Base-by-base conservation (phyloP, 2,329 filamentous ascomycete species). In the Metarhizium anisopliae region DNA sequence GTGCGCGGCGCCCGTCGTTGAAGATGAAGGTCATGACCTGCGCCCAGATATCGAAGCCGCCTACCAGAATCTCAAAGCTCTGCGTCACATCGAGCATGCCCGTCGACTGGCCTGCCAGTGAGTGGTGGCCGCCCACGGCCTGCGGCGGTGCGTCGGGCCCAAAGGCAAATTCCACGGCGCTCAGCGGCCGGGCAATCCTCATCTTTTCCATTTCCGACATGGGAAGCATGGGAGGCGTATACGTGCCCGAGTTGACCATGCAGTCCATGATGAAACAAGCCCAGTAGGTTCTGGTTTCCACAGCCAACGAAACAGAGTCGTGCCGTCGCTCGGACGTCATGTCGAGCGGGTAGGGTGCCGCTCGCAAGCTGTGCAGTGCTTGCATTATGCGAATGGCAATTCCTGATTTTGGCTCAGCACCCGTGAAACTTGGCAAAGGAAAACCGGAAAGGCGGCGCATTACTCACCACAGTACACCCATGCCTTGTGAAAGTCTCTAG, bases 251-350 rank as follows among this genome's bases (percentile, higher is more conserved):
- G 42, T 72, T 72, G 42, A 77, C 67, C 52, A 74, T 70, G 10
- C 73, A 71, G 56, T 76, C 73, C 66, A 77, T 70, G 35, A 77
- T 69, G 54, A 75, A 75, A 58, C 74, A 76, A 0, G 69, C 69
- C 74, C 74, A 77, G 47, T 74, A 75, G 0, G 73, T 74, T 1
- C 74, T 61, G 2, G 70, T 72, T 42, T 73, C 67, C 3, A 71
- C 67, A 0, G 69, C 66, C 0, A 63, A 59, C 4, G 64, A 61
- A 6, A 65, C 43, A 36, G 60, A 32, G 18, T 67, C 58, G 3
- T 61, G 57, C 25, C 59, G 55, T 3, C 55, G 55, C n/a, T 60
- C 60, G 2, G 57, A 54, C 3, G 60, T 59, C 0, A 62, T 59
- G 40, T 70, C 66, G 4, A 68, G 59, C 2, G 65, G 63, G 35